Evolutionary conservation across 192 early-diverging fungal species (phyloP), one percentile per base, ranked within the genome.

Genomic region (Radiomyces spectabilis): DNA sequence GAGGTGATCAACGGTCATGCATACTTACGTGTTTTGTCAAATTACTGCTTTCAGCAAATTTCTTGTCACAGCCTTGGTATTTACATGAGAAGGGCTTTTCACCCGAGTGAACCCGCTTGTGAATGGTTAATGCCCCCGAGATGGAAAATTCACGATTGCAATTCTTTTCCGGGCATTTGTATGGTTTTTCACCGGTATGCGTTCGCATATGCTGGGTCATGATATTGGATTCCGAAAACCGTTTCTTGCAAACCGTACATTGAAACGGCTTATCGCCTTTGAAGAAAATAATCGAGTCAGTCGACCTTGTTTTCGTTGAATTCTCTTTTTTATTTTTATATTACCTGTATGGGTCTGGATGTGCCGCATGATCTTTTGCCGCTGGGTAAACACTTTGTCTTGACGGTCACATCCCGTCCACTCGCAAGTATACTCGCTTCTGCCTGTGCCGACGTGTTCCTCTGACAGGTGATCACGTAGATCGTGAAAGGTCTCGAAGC

Each of bases 251-350:
- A 21, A 77, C 57, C 19, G 54, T 69, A 76, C 91, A 94, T 52
- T 82, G 76, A 51, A 84, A 91, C 1, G 91, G 91, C 63, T 85
- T 87, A 60, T 85, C 82, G 5, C 91, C 88, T 70, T 22, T n/a
- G 32, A 12, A 10, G 8, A 44, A n/a, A n/a, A n/a, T n/a, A n/a
- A n/a, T n/a, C n/a, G n/a, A n/a, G n/a, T n/a, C n/a, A n/a, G n/a
- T n/a, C n/a, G n/a, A n/a, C n/a, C n/a, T n/a, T 10, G 35, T 63
- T 44, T 7, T 22, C 19, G 24, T 15, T 15, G 15, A 45, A 31
- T 15, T 21, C 4, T 18, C 8, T 21, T 32, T 21, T 6, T 19
- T 5, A 54, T 56, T 4, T 1, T 22, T 5, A 26, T 18, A 21
- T 40, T 66, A 64, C 61, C 71, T 19, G 82, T 85, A 71, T 88